These are phyloP conservation scores for Pythium myriotylum DNA, from an alignment of 352 stramenopile genomes.

Conservation along the genomic window DNA sequence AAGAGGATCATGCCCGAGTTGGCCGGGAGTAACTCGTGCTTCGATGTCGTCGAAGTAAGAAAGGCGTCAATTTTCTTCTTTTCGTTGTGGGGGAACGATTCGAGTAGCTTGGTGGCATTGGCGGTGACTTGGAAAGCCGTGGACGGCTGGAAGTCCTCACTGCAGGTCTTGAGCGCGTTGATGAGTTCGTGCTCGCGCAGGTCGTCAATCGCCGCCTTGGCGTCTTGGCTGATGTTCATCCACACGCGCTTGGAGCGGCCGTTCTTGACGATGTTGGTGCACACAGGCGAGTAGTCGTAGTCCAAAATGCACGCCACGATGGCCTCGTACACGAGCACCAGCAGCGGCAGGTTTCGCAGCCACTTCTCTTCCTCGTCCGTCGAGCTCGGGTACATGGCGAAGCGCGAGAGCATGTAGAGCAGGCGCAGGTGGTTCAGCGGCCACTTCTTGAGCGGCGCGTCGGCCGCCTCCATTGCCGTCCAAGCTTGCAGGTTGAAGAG, in stretches of 20 bases:
- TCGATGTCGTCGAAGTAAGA: slow-evolving; percentile 32
- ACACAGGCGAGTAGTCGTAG: slow-evolving; percentile 97
- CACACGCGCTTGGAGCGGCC: slow-evolving; percentile 83
- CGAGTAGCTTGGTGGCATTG: slow-evolving; percentile 43
- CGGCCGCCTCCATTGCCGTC: background rate
- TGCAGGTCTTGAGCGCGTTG: slow-evolving; percentile 95
- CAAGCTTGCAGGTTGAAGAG: slow-evolving; percentile 21
- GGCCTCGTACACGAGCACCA: slow-evolving; percentile 97
- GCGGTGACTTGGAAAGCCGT: slow-evolving; percentile 92
- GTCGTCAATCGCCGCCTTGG: slow-evolving; percentile 95
- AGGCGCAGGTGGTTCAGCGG: slow-evolving; percentile 94
- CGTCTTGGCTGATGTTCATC: slow-evolving; percentile 96
- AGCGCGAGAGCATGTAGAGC: slow-evolving; percentile 96
- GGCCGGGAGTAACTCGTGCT: slow-evolving; percentile 36
- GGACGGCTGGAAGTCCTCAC: slow-evolving; percentile 93
- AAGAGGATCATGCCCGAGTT: slow-evolving; percentile 91
- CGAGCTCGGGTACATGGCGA: slow-evolving; percentile 88
- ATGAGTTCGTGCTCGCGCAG: slow-evolving; percentile 94
- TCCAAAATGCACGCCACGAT: slow-evolving; percentile 94
- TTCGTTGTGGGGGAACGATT: slow-evolving; percentile 39
- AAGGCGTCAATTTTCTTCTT: slow-evolving; percentile 69
- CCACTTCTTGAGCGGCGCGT: slow-evolving; percentile 34
- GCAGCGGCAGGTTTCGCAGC: slow-evolving; percentile 94
- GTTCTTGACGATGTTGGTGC: slow-evolving; percentile 93
- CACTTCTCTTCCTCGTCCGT: slow-evolving; percentile 94